Base-by-base conservation (phyloP, 164 flowering plant genomes). In the Stephania cephalantha region DNA sequence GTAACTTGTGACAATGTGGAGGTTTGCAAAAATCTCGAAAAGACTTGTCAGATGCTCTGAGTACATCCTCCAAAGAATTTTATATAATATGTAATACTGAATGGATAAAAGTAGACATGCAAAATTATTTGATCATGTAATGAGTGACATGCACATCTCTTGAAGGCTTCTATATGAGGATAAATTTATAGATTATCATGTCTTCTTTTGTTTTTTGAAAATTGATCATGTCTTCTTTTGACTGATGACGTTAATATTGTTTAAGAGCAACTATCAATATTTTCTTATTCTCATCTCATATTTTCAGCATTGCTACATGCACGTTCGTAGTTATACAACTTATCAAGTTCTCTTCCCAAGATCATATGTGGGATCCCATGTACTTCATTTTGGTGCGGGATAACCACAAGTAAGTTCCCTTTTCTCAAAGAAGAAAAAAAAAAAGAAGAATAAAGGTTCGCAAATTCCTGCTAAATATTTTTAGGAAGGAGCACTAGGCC, bases 251-350 rank as follows among this genome's bases (percentile, higher is more conserved):
- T 30, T 9, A 20, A 30, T 17, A 55, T 67, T 11, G 42, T 66
- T 7, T 67, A 15, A n/a, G 35, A 69, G 68, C 12, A 46, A 61
- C 20, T 61, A 17, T 31, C n/a, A 61, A 65, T 35, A 46, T 71
- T 61, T 58, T 42, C 31, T 65, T 46, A 18, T 9, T 55, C 17
- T 55, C 45, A 58, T 7, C 31, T 70, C 69, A 68, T 68, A 25
- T 68, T 77, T 35, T 74, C 91, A 91, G 97, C 78, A 77, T 90
- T 72, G 74, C 89, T 11, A 88, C 91, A 4, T 90, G 88, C 81
- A 83, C 77, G 44, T 91, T 86, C 82, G 81, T 90, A 71, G 79
- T 83, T 70, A 8, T 88, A 75, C 97, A 90, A 83, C 82, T 90
- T 46, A 68, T 84, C 76, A 88, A 84, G 84, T 80, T 90, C 74